A percentile compares a stretch with the other conserved stretches of the same genome.
phyloP scores from a whole-genome alignment of 768 basidiomycete species.

The Mycena sanguinolenta region DNA sequence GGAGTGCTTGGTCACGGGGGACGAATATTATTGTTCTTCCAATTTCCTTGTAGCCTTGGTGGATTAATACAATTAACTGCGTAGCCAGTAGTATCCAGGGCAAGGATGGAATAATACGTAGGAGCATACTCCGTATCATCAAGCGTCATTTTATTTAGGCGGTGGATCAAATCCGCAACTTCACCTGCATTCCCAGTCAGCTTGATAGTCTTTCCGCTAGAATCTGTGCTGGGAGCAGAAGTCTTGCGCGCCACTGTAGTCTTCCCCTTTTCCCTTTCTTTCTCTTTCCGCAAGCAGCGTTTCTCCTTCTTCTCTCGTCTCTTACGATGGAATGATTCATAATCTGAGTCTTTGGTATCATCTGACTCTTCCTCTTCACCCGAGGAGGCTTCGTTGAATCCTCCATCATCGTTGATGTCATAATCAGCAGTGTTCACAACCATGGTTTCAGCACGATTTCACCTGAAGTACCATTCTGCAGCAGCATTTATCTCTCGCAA shows the following conservation, averaged over 20 bases:
- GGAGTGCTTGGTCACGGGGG: background rate
- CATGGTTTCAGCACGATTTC: slow-evolving; percentile 9
- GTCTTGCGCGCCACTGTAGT: no score
- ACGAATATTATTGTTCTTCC: background rate
- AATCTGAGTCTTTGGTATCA: slow-evolving; percentile 8
- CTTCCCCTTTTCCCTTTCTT: slow-evolving; percentile 16
- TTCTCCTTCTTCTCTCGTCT: background rate
- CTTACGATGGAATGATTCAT: slow-evolving; percentile 12
- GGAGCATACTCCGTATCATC: slow-evolving; percentile 33
- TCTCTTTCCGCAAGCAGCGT: no score
- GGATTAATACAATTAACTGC: no score
- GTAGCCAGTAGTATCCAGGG: no score
- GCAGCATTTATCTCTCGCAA: slow-evolving; percentile 10
- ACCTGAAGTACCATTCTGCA: slow-evolving; percentile 18
- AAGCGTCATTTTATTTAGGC: slow-evolving; percentile 28
- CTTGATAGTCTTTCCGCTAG: no score
- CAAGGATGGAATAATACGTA: slow-evolving; percentile 13
- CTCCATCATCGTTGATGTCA: background rate
- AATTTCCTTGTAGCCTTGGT: no score
- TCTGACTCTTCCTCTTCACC: slow-evolving; percentile 1
- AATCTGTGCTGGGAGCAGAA: no score
- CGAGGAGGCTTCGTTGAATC: background rate
- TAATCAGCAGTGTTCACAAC: slow-evolving; percentile 17
- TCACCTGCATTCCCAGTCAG: no score
- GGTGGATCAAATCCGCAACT: slow-evolving; percentile 25